These are phyloP conservation scores for Cutaneotrichosporon sp. DNA, from an alignment of 1,284 basidiomycete species.

Conservation along the genomic window DNA sequence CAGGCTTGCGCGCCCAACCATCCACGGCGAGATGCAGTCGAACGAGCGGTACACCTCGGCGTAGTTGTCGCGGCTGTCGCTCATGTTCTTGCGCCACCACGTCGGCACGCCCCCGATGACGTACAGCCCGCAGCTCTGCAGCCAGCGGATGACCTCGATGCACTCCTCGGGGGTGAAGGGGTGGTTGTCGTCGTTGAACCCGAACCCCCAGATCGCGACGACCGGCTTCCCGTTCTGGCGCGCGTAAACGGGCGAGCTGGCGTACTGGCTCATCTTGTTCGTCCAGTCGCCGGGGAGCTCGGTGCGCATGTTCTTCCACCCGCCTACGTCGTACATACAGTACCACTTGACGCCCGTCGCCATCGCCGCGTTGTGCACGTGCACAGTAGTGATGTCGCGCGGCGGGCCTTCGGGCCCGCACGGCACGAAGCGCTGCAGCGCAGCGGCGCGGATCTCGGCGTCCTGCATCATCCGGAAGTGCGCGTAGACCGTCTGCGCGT, in stretches of 20 bases:
- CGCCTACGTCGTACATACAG: constrained; percentile 25
- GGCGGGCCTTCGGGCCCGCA: constrained; percentile 22
- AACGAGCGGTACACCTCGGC: constrained; percentile 21
- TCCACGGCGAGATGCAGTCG: constrained; percentile 27
- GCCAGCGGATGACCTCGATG: constrained; percentile 21
- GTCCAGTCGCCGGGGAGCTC: constrained; percentile 23
- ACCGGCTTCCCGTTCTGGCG: constrained; percentile 25
- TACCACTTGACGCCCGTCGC: constrained; percentile 24
- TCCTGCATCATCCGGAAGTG: constrained; percentile 24
- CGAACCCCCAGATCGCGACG: constrained; percentile 27
- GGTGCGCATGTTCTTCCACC: constrained; percentile 18
- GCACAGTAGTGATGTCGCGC: constrained; percentile 18
- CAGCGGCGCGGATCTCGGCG: constrained; percentile 24
- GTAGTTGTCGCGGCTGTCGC: constrained; percentile 20
- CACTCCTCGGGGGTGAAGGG: constrained; percentile 13
- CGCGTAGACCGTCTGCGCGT: constrained; percentile 17
- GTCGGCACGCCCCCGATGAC: constrained; percentile 28
- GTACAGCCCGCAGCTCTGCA: constrained; percentile 18
- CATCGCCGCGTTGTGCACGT: constrained; percentile 15
- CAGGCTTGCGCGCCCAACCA: constrained; percentile 25
- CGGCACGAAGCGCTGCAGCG: constrained; percentile 29
- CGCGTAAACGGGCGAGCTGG: constrained; percentile 14
- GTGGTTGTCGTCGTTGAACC: constrained; percentile 24
- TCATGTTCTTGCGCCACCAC: constrained; percentile 19
- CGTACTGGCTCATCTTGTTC: constrained; percentile 19